Conservation (phyloP, 352 stramenopile genomes). For the Phytophthora sansomeana region DNA sequence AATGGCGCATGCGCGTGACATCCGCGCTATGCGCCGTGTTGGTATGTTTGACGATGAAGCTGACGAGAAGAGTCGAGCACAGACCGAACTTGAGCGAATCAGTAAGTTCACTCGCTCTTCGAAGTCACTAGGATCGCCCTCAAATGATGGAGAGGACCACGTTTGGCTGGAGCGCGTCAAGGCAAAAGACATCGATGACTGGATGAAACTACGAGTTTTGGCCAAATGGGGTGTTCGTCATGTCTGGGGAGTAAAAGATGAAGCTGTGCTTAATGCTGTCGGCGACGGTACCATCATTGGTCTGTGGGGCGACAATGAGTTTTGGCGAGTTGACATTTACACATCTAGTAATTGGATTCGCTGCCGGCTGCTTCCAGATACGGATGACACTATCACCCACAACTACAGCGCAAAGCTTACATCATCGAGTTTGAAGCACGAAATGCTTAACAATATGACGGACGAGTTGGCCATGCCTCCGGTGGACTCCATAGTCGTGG, state of each 20-base stretch:
- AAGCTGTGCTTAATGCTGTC: constrained; percentile 29
- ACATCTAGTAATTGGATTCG: constrained; percentile 91
- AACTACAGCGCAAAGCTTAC: constrained; percentile 45
- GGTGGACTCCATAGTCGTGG: constrained; percentile 50
- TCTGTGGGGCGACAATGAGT: constrained; percentile 68
- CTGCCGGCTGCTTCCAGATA: constrained; percentile 82
- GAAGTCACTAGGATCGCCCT: constrained; percentile 27
- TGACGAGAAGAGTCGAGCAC: constrained; percentile 68
- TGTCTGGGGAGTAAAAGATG: constrained; percentile 62
- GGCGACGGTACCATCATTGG: constrained; percentile 43
- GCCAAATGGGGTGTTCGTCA: constrained; percentile 85
- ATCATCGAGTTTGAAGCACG: constrained; percentile 40
- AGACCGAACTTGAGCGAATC: constrained; percentile 74
- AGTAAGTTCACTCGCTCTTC: constrained; percentile 64
- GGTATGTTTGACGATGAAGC: constrained; percentile 67
- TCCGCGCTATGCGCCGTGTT: constrained; percentile 60
- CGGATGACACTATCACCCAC: constrained; percentile 69
- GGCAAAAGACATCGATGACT: constrained; percentile 87
- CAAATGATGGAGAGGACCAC: constrained; percentile 52
- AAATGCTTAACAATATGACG: constrained; percentile 43
- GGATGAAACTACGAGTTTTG: constrained; percentile 84
- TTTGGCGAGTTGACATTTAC: constrained; percentile 84
- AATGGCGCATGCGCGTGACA: constrained; percentile 80
- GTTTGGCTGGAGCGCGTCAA: constrained; percentile 87
- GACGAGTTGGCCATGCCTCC: constrained; percentile 45